These are phyloP conservation scores for Suhomyces yuchorum DNA, from an alignment of 1,139 yeast species.

Conservation along the genomic window DNA sequence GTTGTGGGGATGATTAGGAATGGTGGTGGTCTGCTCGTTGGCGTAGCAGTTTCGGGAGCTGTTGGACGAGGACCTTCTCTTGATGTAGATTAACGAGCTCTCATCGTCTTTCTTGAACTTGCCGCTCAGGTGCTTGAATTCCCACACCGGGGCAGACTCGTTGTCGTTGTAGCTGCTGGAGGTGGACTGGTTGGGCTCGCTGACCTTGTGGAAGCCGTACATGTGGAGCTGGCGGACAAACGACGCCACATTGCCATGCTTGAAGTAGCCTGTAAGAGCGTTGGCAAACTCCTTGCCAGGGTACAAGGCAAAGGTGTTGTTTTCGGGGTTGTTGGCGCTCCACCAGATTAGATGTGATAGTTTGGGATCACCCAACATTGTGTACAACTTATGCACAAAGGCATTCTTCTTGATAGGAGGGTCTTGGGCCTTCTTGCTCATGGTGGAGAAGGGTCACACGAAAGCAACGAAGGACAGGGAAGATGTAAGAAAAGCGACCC, in stretches of 20 bases:
- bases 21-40: constrained; percentile 13
- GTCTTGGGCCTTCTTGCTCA: constrained; percentile 21
- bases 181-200: constrained; percentile 32
- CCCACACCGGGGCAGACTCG: constrained; percentile 61
- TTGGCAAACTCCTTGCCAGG: constrained; percentile 56
- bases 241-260: constrained; percentile 50
- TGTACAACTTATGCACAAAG: constrained; percentile 62
- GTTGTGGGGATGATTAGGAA: constrained; percentile 10
- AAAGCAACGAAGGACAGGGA: not conserved
- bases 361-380: constrained; percentile 58
- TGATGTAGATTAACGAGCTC: constrained; percentile 62
- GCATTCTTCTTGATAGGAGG: constrained; percentile 56
- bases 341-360: constrained; percentile 66
- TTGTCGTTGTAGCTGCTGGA: constrained; percentile 20
- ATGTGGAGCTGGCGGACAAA: constrained; percentile 51
- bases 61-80: constrained; percentile 57
- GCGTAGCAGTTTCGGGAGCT: constrained; percentile 12
- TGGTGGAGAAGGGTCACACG: constrained; percentile 3
- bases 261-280: constrained; percentile 46
- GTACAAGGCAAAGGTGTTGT: constrained; percentile 60
- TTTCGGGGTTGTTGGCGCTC: constrained; percentile 62
- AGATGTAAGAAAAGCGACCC: not conserved
- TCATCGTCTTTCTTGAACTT: constrained; percentile 76
- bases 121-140: constrained; percentile 83
- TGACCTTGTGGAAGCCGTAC: constrained; percentile 57